Percentiles rank a stretch among this genome's conserved stretches.
phyloP scores from a whole-genome alignment of 1,284 basidiomycete species.

The Takashimella tepidaria region DNA sequence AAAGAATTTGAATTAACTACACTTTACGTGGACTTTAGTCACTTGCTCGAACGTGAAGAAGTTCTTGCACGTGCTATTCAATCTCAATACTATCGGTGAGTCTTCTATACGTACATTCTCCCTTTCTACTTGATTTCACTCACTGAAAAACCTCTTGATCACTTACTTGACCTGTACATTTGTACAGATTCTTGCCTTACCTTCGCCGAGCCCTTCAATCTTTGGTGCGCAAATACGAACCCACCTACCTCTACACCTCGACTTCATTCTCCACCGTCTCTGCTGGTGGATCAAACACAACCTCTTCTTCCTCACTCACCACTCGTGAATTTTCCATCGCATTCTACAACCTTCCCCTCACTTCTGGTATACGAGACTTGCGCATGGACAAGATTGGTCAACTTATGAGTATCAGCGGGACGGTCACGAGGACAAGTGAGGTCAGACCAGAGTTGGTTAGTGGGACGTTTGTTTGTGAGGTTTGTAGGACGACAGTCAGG shows the following conservation, averaged over 20 bases:
- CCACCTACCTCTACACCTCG: slow-evolving; percentile 90
- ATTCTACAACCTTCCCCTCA: slow-evolving; percentile 92
- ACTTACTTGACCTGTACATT: no score
- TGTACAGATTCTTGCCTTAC: slow-evolving; percentile 75
- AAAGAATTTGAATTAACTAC: slow-evolving; percentile 88
- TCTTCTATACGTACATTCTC: no score
- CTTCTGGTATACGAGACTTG: slow-evolving; percentile 91
- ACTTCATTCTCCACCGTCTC: slow-evolving; percentile 48
- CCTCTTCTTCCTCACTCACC: slow-evolving; percentile 71
- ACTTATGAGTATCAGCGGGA: slow-evolving; percentile 88
- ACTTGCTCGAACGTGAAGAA: slow-evolving; percentile 83
- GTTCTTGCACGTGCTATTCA: slow-evolving; percentile 84
- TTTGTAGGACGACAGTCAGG: slow-evolving; percentile 78
- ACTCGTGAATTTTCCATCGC: slow-evolving; percentile 92
- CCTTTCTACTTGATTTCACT: background rate
- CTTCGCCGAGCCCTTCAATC: slow-evolving; percentile 84
- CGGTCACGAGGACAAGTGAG: slow-evolving; percentile 95
- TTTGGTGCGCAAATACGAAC: slow-evolving; percentile 79
- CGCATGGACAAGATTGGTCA: slow-evolving; percentile 89
- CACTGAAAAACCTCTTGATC: background rate
- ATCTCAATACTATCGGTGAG: slow-evolving; percentile 82
- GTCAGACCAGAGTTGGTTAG: slow-evolving; percentile 91
- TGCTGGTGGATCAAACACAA: slow-evolving; percentile 47
- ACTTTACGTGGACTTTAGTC: slow-evolving; percentile 91
- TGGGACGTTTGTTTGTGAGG: slow-evolving; percentile 88